Percentiles rank a stretch among this genome's conserved stretches.
Evolutionary conservation across 2,329 filamentous ascomycete species (phyloP).

Genomic region (Metarhizium album): DNA sequence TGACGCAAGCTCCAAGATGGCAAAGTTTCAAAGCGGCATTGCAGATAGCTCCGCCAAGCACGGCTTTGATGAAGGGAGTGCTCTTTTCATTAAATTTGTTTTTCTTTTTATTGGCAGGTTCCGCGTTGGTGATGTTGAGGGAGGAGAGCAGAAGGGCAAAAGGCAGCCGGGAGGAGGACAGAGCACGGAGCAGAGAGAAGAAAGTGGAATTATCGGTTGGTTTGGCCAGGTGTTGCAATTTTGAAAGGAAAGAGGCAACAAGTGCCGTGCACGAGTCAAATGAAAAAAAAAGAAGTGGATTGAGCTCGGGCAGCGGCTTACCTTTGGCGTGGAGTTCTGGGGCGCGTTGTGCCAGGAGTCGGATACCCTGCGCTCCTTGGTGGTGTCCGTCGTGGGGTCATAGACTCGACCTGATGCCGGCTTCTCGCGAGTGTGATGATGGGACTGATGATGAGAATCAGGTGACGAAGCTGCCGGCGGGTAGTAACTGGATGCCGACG

Average conservation of each 20-base stretch:
- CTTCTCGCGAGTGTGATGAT: slow-evolving; percentile 27
- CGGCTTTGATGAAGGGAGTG: background rate
- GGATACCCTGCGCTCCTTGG: slow-evolving; percentile 34
- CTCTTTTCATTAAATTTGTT: background rate
- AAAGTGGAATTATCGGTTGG: background rate
- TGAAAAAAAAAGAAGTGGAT: slow-evolving; percentile 17
- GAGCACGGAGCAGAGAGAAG: background rate
- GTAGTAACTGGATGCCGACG: slow-evolving; percentile 15
- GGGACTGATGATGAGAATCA: slow-evolving; percentile 4
- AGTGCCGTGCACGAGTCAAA: slow-evolving; percentile 11
- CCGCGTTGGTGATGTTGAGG: background rate
- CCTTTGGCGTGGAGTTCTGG: slow-evolving; percentile 35
- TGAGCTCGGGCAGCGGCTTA: slow-evolving; percentile 21
- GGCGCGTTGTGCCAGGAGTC: slow-evolving; percentile 38
- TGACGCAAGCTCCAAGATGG: background rate
- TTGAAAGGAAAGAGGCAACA: slow-evolving; percentile 6
- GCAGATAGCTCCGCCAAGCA: background rate
- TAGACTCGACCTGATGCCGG: slow-evolving; percentile 37
- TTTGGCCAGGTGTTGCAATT: background rate
- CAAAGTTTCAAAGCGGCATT: background rate
- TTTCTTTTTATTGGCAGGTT: background rate
- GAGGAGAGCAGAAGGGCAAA: background rate
- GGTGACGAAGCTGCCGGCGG: slow-evolving; percentile 1
- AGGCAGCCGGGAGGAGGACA: background rate
- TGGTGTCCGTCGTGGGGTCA: slow-evolving; percentile 42